phyloP scores from a whole-genome alignment of 768 basidiomycete genomes.

The Hericium rajendrae region DNA sequence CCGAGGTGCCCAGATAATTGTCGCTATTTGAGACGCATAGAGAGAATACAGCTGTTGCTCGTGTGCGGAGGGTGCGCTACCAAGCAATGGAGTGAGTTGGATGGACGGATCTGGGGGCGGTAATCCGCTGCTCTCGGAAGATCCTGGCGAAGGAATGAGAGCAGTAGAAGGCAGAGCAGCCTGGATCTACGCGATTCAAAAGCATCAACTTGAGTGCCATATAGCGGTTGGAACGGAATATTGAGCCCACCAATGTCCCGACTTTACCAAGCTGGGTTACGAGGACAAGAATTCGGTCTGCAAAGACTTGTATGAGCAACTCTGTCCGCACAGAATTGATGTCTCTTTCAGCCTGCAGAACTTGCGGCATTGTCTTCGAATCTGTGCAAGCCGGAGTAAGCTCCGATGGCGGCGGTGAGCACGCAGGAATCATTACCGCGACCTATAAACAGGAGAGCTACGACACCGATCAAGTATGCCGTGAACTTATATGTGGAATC shows the following conservation, averaged over 20 bases:
- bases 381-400: not conserved
- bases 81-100: constrained; percentile 69
- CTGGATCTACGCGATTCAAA: constrained; percentile 51
- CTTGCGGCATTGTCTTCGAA: constrained; percentile 25
- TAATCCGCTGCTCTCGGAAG: constrained; percentile 27
- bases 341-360: constrained; percentile 40
- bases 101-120: constrained; percentile 64
- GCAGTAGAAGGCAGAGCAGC: constrained; percentile 60
- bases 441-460: constrained; percentile 38
- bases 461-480: too few relatives aligned
- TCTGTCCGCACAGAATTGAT: constrained; percentile 59
- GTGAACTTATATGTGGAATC: too few relatives aligned
- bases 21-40: constrained; percentile 82
- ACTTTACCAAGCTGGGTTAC: constrained; percentile 89
- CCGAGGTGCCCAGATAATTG: constrained; percentile 63
- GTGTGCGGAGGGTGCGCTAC: constrained; percentile 59
- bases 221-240: not conserved
- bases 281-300: constrained; percentile 76
- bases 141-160: constrained; percentile 33
- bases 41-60: constrained; percentile 65
- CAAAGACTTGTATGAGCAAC: constrained; percentile 67
- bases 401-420: not conserved
- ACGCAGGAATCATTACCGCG: constrained; percentile 14
- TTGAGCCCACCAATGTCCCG: constrained; percentile 59
- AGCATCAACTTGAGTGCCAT: constrained; percentile 8